phyloP scores from a whole-genome alignment of 768 basidiomycete species.

The Podaxis sp. region DNA sequence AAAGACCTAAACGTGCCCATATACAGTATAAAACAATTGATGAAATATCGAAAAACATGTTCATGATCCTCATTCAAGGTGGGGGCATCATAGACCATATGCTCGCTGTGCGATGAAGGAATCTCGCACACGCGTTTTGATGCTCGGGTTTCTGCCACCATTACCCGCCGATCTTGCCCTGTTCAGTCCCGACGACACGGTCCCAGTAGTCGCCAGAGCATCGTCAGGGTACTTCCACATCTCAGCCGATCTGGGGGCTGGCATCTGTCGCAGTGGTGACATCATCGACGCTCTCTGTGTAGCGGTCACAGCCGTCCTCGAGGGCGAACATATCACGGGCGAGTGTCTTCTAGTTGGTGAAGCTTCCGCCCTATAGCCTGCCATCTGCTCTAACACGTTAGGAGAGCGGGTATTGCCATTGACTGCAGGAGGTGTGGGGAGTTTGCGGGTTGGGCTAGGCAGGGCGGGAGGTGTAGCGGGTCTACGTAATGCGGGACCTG shows the following conservation, averaged over 20 bases:
- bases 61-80: not conserved
- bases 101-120: not conserved
- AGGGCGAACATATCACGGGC: not conserved
- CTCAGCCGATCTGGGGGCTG: not conserved
- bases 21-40: not conserved
- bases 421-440: not conserved
- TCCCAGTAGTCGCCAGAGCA: not conserved
- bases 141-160: not conserved
- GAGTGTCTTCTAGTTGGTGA: not conserved
- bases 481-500: slow-evolving; percentile 6
- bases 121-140: slow-evolving; percentile 1
- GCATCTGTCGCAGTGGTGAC: slow-evolving; percentile 3
- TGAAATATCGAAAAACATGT: not conserved
- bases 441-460: not conserved
- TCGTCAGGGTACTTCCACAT: not conserved
- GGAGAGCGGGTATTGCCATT: slow-evolving; percentile 3
- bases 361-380: not conserved
- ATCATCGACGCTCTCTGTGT: slow-evolving; percentile 1
- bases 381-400: slow-evolving; percentile 4
- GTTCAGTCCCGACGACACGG: not conserved
- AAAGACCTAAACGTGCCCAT: not conserved
- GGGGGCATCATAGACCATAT: not conserved
- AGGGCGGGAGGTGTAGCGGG: slow-evolving; percentile 4
- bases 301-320: not conserved
- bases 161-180: slow-evolving; percentile 1